A percentile compares a stretch with the other conserved stretches of the same genome.
phyloP scores from a whole-genome alignment of 768 basidiomycete genomes.

The Kwoniella sp. region DNA sequence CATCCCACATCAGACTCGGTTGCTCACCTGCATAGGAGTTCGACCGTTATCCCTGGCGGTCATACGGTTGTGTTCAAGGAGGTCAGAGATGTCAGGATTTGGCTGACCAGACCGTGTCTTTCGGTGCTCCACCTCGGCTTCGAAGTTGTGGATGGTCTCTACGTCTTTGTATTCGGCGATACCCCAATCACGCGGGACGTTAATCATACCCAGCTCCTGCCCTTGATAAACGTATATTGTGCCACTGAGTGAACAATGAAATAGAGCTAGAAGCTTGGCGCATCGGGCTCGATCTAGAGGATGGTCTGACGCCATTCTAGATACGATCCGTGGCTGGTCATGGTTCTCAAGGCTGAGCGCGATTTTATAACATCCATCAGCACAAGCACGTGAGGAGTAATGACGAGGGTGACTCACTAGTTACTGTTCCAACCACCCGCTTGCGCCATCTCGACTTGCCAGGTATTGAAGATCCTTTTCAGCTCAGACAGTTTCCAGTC shows the following conservation, averaged over 20 bases:
- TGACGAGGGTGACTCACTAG: constrained; percentile 18
- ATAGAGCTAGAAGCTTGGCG: constrained; percentile 68
- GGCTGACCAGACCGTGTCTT: neutral
- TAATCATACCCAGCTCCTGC: constrained; percentile 69
- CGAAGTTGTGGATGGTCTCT: constrained; percentile 50
- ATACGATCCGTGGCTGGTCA: constrained; percentile 60
- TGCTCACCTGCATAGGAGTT: constrained; percentile 58
- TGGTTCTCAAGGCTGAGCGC: constrained; percentile 13
- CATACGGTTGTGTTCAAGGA: no score
- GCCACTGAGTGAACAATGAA: constrained; percentile 67
- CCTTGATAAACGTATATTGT: constrained; percentile 76
- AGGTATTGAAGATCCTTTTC: constrained; percentile 58
- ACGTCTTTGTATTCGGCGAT: constrained; percentile 75
- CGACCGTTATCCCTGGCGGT: constrained; percentile 25
- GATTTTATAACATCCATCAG: constrained; percentile 2
- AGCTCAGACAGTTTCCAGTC: constrained; percentile 63
- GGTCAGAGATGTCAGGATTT: no score
- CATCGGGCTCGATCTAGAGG: constrained; percentile 61
- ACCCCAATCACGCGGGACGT: constrained; percentile 61
- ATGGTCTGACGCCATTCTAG: constrained; percentile 67
- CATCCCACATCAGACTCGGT: neutral
- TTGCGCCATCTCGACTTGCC: constrained; percentile 65
- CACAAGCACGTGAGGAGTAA: constrained; percentile 1
- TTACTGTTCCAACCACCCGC: constrained; percentile 72
- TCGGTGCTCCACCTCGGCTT: neutral